Percentiles rank a stretch among this genome's conserved stretches.
phyloP scores from a whole-genome alignment of 192 early-diverging fungal species.

The Rhizoclosmatium globosum region DNA sequence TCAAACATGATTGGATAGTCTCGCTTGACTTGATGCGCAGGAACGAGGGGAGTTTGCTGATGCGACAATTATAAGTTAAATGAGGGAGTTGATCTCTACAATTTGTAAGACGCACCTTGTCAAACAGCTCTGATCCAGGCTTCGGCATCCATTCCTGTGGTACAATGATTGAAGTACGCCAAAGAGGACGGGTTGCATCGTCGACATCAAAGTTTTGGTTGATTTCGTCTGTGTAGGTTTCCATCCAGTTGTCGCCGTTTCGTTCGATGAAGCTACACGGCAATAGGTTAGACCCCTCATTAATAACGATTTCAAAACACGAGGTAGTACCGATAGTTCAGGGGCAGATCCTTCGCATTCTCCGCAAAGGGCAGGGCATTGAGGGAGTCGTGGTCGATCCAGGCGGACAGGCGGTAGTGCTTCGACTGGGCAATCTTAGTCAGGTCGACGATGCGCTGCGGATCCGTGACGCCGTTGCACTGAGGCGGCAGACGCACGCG shows the following conservation, averaged over 20 bases:
- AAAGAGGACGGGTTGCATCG: slow-evolving; percentile 44
- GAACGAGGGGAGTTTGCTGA: slow-evolving; percentile 32
- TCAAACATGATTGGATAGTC: slow-evolving; percentile 29
- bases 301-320: not conserved
- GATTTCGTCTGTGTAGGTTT: slow-evolving; percentile 43
- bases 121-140: slow-evolving; percentile 11
- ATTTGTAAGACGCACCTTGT: slow-evolving; percentile 11
- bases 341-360: slow-evolving; percentile 49
- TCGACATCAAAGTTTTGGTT: slow-evolving; percentile 55
- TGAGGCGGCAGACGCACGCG: slow-evolving; percentile 41
- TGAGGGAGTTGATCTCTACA: too few relatives aligned
- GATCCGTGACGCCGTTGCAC: not conserved
- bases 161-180: slow-evolving; percentile 47
- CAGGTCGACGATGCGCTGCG: slow-evolving; percentile 51
- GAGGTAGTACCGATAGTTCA: slow-evolving; percentile 26
- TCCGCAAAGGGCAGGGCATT: slow-evolving; percentile 37
- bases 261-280: slow-evolving; percentile 31
- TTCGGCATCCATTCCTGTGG: slow-evolving; percentile 45
- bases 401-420: slow-evolving; percentile 50
- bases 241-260: slow-evolving; percentile 33
- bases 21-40: slow-evolving; percentile 3
- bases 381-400: slow-evolving; percentile 48
- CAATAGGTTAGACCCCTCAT: not conserved
- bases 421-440: slow-evolving; percentile 44
- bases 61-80: too few relatives aligned